phyloP scores from a whole-genome alignment of 2,329 filamentous ascomycete genomes.

The Tricladium varicosporioides region DNA sequence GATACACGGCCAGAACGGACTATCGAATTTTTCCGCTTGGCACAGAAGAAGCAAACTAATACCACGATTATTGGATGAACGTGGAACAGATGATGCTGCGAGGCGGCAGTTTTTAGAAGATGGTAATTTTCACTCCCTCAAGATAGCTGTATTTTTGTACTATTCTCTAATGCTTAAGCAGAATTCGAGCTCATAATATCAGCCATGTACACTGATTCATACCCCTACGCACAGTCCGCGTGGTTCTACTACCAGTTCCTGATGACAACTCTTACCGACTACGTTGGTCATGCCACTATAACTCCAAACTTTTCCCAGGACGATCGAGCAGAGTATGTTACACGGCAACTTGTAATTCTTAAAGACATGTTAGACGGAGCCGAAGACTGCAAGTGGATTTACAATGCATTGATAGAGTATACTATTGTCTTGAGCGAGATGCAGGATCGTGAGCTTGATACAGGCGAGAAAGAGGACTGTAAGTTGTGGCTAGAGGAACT shows the following conservation, averaged over 20 bases:
- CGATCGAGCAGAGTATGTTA: conserved; percentile 65
- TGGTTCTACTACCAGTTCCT: conserved; percentile 97
- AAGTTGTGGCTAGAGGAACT: conserved; percentile 32
- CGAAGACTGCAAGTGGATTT: conserved; percentile 81
- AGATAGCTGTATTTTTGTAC: neutral
- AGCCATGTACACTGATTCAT: conserved; percentile 66
- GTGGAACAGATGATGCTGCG: conserved; percentile 58
- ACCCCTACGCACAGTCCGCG: conserved; percentile 90
- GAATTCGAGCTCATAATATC: conserved; percentile 76
- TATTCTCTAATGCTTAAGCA: conserved; percentile 29
- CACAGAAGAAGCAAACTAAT: conserved; percentile 87
- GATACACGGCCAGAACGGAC: conserved; percentile 64
- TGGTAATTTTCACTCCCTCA: conserved; percentile 48
- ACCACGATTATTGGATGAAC: conserved; percentile 69
- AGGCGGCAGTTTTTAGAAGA: conserved; percentile 70
- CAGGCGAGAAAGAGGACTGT: conserved; percentile 38
- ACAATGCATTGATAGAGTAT: conserved; percentile 80
- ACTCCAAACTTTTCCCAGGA: conserved; percentile 58
- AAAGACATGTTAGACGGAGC: conserved; percentile 63
- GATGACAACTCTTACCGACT: conserved; percentile 64
- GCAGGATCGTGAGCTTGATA: conserved; percentile 41
- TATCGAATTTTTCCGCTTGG: conserved; percentile 98
- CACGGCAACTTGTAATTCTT: conserved; percentile 71
- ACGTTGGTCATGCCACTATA: conserved; percentile 53
- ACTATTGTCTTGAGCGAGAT: conserved; percentile 58